Evolutionary conservation across 2,329 filamentous ascomycete species (phyloP).

Genomic region (Stachybotrys echinatus): DNA sequence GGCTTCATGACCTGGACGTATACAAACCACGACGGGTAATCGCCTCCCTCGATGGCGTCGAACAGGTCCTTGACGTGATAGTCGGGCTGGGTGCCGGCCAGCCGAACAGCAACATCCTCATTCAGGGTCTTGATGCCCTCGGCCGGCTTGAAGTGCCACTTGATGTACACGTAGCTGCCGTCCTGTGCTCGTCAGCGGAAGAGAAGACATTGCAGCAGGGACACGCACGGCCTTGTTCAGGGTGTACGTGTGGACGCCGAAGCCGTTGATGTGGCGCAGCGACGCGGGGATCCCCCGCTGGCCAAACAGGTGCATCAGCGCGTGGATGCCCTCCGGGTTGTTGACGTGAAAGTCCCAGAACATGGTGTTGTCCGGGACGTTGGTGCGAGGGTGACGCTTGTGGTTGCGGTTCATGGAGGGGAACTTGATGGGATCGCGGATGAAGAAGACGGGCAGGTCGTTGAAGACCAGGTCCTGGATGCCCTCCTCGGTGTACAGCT

Average conservation of each 20-base stretch:
- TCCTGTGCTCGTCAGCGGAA: too few species aligned
- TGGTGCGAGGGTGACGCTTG: slow-evolving; percentile 69
- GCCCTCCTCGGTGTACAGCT: slow-evolving; percentile 62
- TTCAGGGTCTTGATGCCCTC: neutral
- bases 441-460: slow-evolving; percentile 75
- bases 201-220: too few species aligned
- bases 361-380: slow-evolving; percentile 63
- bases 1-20: slow-evolving; percentile 49
- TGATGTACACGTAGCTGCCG: neutral
- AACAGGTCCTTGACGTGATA: slow-evolving; percentile 11
- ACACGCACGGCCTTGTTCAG: neutral
- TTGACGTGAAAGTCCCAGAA: slow-evolving; percentile 44
- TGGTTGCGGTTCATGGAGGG: slow-evolving; percentile 73
- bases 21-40: slow-evolving; percentile 49
- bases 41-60: slow-evolving; percentile 12
- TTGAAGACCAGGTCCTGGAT: slow-evolving; percentile 71
- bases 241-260: neutral
- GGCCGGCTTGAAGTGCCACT: slow-evolving; percentile 1
- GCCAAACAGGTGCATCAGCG: neutral
- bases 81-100: neutral
- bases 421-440: slow-evolving; percentile 71
- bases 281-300: neutral
- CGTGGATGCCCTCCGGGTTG: slow-evolving; percentile 11
- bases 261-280: neutral
- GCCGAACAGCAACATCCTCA: neutral